These are phyloP conservation scores for Jamesozyma jinghongensis DNA, from an alignment of 805 yeast genomes.

Conservation along the genomic window DNA sequence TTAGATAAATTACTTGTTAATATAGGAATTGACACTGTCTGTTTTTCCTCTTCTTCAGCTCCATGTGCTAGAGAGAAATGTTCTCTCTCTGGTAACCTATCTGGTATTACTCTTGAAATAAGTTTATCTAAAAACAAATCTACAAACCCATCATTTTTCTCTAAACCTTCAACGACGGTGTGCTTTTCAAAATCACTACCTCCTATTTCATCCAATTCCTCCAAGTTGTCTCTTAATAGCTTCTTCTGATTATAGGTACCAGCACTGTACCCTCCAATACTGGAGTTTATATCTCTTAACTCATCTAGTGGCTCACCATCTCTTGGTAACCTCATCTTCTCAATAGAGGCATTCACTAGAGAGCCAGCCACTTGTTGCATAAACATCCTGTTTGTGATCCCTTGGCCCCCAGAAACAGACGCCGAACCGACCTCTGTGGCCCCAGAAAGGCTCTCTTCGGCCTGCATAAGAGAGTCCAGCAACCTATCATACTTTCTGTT, in stretches of 20 bases:
- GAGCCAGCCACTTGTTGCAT: conserved; percentile 38
- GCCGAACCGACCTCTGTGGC: conserved; percentile 3
- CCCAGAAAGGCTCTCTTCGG: conserved; percentile 13
- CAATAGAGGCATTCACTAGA: conserved; percentile 37
- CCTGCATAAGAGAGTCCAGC: conserved; percentile 18
- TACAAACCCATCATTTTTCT: conserved; percentile 40
- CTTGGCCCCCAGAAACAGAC: neutral
- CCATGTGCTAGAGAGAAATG: conserved; percentile 14
- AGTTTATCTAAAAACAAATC: conserved; percentile 50
- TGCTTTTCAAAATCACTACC: too few relatives aligned
- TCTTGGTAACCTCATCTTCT: conserved; percentile 23
- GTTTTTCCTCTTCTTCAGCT: conserved; percentile 28
- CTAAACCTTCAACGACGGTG: neutral
- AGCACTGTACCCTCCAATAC: too few relatives aligned
- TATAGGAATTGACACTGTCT: conserved; percentile 48
- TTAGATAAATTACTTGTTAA: conserved; percentile 50
- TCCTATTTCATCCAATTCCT: too few relatives aligned
- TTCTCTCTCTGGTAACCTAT: conserved; percentile 40
- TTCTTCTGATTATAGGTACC: too few relatives aligned
- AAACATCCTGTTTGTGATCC: conserved; percentile 18
- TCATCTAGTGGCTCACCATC: conserved; percentile 3
- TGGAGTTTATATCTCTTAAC: too few relatives aligned
- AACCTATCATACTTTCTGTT: conserved; percentile 21
- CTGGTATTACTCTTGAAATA: conserved; percentile 41
- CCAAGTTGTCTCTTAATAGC: too few relatives aligned